Base-by-base conservation (phyloP, 2,329 filamentous ascomycete species). In the Diaporthe nobilis region DNA sequence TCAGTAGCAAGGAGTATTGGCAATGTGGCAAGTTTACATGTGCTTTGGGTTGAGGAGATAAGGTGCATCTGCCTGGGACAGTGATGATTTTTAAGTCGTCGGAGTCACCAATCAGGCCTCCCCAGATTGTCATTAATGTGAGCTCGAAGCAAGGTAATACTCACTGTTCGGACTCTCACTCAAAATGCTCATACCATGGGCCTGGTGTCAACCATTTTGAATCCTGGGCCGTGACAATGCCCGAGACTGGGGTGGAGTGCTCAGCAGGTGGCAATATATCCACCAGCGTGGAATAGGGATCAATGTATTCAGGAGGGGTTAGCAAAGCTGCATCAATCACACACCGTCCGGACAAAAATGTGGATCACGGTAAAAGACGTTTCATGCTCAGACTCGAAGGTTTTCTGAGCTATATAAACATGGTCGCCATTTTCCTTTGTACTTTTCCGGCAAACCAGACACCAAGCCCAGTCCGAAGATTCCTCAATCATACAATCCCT, bases 401-500 rank as follows among this genome's bases (percentile, higher is more conserved):
- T 42, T 28, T 34, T 42, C n/a, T 12, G 37, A 28, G 7, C 9
- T 42, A 55, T 42, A 55, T 70, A 55, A 55, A 70, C 65, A 55
- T 5, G n/a, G 31, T 28, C n/a, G n/a, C 7, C 34, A 70, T 55
- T 55, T 20, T 20, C 65, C 7, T 70, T 55, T 70, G 28, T 70
- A 70, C 65, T 55, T 55, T 42, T 20, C 49, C 49, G 9, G 5
- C 4, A 22, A 15, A 12, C 10, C 49, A n/a, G 34, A 42, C n/a
- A 28, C 34, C 65, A 55, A 60, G 37, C 13, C 68, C 25, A 15
- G 25, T 25, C 17, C 37, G n/a, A 49, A 49, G 10, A 17, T 55
- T 63, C 73, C 42, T 82, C 84, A 91, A 72, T 80, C 81, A 80
- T 92, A 92, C 80, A 92, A 79, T 13, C 85, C 89, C 65, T 91